Evolutionary conservation across 768 basidiomycete genomes (phyloP).

Genomic region (Lactifluus echinatus): DNA sequence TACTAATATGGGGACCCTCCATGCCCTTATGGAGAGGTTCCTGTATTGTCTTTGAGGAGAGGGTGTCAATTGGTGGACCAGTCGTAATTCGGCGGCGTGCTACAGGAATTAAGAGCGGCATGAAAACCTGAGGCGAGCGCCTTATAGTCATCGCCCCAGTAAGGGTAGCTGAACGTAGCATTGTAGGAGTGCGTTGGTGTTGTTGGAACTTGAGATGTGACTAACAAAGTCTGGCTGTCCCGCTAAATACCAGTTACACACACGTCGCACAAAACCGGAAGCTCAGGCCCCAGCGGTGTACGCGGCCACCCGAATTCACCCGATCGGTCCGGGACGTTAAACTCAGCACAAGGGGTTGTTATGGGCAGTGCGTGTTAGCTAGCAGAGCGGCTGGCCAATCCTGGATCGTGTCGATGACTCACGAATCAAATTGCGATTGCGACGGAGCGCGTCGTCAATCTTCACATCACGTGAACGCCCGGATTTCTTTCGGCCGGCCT

Average conservation of each 20-base stretch:
- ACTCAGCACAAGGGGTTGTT: no score
- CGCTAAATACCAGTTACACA: background rate
- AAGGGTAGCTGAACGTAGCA: background rate
- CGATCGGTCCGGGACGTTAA: background rate
- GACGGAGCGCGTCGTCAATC: no score
- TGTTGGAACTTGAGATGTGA: background rate
- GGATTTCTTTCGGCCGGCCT: no score
- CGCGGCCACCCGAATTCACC: background rate
- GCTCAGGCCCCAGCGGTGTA: no score
- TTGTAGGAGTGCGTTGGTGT: background rate
- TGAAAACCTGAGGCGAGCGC: background rate
- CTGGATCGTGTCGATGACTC: no score
- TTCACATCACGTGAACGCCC: no score
- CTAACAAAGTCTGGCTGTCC: background rate
- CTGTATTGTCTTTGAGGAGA: background rate
- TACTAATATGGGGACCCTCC: constrained; percentile 10
- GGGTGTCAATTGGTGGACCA: background rate
- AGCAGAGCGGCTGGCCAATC: no score
- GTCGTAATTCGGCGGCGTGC: background rate
- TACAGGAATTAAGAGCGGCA: background rate
- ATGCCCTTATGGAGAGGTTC: background rate
- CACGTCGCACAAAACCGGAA: background rate
- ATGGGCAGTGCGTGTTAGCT: no score
- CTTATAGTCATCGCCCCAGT: background rate
- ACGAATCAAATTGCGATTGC: no score